These are phyloP conservation scores for Fusarium foetens DNA, from an alignment of 2,329 filamentous ascomycete genomes.

Conservation along the genomic window DNA sequence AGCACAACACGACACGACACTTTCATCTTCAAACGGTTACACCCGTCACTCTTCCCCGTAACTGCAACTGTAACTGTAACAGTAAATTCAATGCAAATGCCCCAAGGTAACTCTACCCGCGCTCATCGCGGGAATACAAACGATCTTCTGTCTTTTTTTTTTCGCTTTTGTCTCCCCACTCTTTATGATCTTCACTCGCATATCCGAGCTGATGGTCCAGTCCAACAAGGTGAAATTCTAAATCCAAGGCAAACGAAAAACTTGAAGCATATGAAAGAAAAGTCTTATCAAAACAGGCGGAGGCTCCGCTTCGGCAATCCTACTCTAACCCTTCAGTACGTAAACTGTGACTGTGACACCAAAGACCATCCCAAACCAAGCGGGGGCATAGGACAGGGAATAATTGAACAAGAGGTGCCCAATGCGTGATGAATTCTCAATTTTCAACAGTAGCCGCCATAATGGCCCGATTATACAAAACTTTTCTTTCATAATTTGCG, in stretches of 20 bases:
- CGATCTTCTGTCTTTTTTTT: not conserved
- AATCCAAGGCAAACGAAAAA: not conserved
- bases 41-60: slow-evolving; percentile 1
- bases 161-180: slow-evolving; percentile 14
- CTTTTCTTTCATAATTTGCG: not conserved
- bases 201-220: slow-evolving; percentile 15
- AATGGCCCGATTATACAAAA: slow-evolving; percentile 29
- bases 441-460: not conserved
- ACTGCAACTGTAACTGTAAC: slow-evolving; percentile 4
- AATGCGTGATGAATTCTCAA: slow-evolving; percentile 19
- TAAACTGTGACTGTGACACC: slow-evolving; percentile 22
- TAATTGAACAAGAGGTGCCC: slow-evolving; percentile 7
- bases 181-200: slow-evolving; percentile 20
- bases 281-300: slow-evolving; percentile 15
- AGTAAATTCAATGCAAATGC: not conserved
- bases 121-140: not conserved
- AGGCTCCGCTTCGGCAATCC: slow-evolving; percentile 37
- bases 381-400: slow-evolving; percentile 31
- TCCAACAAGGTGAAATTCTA: slow-evolving; percentile 17
- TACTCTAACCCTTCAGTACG: slow-evolving; percentile 14
- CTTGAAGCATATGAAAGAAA: not conserved
- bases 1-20: not conserved
- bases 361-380: slow-evolving; percentile 14
- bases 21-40: slow-evolving; percentile 6
- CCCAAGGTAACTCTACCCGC: slow-evolving; percentile 11